A percentile compares a stretch with the other conserved stretches of the same genome.
These are phyloP conservation scores for Ceratocystis eucalypticola DNA, from an alignment of 2,329 filamentous ascomycete genomes.

Conservation along the genomic window DNA sequence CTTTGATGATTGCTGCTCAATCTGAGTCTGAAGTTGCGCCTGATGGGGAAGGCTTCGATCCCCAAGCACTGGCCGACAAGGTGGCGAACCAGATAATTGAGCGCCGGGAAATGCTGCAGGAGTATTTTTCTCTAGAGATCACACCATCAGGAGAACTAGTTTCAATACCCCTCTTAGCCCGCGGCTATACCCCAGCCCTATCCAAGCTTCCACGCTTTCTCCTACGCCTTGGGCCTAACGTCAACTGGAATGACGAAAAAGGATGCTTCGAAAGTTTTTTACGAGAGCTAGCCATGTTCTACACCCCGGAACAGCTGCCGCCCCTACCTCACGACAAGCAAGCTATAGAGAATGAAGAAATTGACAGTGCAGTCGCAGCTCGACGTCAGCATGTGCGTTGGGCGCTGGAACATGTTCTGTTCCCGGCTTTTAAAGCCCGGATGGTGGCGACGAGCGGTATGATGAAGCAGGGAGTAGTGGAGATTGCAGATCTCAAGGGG, in stretches of 20 bases:
- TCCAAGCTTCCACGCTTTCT: slow-evolving; percentile 83
- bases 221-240: slow-evolving; percentile 71
- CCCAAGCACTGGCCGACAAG: slow-evolving; percentile 49
- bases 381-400: slow-evolving; percentile 57
- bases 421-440: slow-evolving; percentile 73
- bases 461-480: slow-evolving; percentile 60
- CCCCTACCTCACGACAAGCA: slow-evolving; percentile 29
- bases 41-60: slow-evolving; percentile 47
- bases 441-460: slow-evolving; percentile 69
- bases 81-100: slow-evolving; percentile 58
- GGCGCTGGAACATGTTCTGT: slow-evolving; percentile 72
- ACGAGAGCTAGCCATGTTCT: slow-evolving; percentile 77
- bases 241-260: slow-evolving; percentile 77
- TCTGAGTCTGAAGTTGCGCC: slow-evolving; percentile 43
- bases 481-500: slow-evolving; percentile 84
- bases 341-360: slow-evolving; percentile 27
- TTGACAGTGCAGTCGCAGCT: slow-evolving; percentile 39
- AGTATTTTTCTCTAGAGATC: slow-evolving; percentile 85
- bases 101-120: slow-evolving; percentile 70
- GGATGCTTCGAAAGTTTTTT: slow-evolving; percentile 74
- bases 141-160: slow-evolving; percentile 62
- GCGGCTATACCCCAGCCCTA: slow-evolving; percentile 74
- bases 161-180: slow-evolving; percentile 71
- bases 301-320: slow-evolving; percentile 76
- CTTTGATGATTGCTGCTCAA: slow-evolving; percentile 61